Evolutionary conservation across 2,329 filamentous ascomycete species (phyloP), one percentile per base, ranked within the genome.

Genomic region (Botrytis tulipae): DNA sequence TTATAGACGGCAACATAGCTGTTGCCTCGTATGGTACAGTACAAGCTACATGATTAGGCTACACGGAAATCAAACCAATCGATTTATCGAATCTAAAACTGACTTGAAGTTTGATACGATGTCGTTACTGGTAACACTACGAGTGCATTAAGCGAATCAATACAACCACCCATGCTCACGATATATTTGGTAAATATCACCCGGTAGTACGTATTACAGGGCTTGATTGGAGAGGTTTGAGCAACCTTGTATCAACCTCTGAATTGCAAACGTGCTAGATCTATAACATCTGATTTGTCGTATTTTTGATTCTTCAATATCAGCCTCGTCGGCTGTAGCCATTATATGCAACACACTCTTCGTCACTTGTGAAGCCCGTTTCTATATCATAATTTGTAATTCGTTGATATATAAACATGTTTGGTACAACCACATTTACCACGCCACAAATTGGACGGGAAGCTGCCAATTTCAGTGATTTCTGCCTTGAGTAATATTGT

Each of bases 131-230:
- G 48, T 32, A 68, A 35, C 68, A 62, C 54, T 29, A 54, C 32
- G 29, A 57, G 9, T 51, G 22, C 20, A 18, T 42, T 42, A 72
- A 67, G 46, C 70, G 46, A 72, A 59, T 72, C 70, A 72, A 72
- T 67, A 67, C 61, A 59, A 32, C 37, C 37, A 42, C 32, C 48
- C 40, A 54, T 42, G 46, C 61, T 37, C 22, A 37, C 12, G 44
- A 42, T 22, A n/a, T 18, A 22, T 71, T 32, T 54, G 60, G 65
- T 67, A 54, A 29, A 67, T 1, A 29, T 8, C 25, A 32, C 35
- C 25, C 66, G 29, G 66, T 57, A 37, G 22, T 5, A 40, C 7
- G 7, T 29, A 20, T 25, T 35, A 51, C 60, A 54, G 46, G 70
- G 70, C 70, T 54, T 59, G 32, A 65, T 71, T 65, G 16, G 59